Base-by-base conservation (phyloP, 345 rosid genomes). In the Eucalyptus curtisii region DNA sequence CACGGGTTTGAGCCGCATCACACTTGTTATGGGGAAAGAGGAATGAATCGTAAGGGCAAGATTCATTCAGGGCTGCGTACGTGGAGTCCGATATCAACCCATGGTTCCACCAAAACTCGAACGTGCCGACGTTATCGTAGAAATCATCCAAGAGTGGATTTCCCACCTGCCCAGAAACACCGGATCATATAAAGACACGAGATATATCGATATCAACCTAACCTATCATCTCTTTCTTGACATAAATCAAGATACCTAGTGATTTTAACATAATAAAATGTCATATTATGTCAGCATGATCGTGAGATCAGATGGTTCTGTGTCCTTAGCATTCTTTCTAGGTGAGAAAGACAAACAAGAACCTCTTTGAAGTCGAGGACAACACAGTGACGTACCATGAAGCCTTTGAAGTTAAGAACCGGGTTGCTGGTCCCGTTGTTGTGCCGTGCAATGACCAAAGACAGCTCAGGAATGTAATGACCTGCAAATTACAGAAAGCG, bases 381-480 rank as follows among this genome's bases (percentile, higher is more conserved):
- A 33, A 13, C 61, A 45, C 59, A 42, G 7, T 79, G 30, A 89
- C 92, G 93, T 86, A 96, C 99, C 95, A 96, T 53, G 90, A 97
- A 95, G 20, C 98, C 99, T 93, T 93, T 90, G 90, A 96, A 94
- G 89, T 96, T 96, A 55, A 97, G 91, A 31, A 89, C 86, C 47
- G 96, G 93, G 4, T 94, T 92, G 88, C 94, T 93, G 42, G 87
- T 76, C 86, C 93, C 94, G 85, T 94, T 93, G 86, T 95, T 95
- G 33, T 89, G 90, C 40, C 88, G 89, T 33, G 93, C 92, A 5
- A 96, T 96, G 7, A 92, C 30, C 88, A 89, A 94, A 85, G 98
- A 97, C 50, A 96, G 86, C 92, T 97, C 96, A 40, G 98, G 98
- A 91, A 97, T 95, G 88, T 97, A 97, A 90, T 97, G 98, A 44